Evolutionary conservation across 257 asterid genomes (phyloP), one percentile per base, ranked within the genome.

Genomic region (Verbena officinalis): DNA sequence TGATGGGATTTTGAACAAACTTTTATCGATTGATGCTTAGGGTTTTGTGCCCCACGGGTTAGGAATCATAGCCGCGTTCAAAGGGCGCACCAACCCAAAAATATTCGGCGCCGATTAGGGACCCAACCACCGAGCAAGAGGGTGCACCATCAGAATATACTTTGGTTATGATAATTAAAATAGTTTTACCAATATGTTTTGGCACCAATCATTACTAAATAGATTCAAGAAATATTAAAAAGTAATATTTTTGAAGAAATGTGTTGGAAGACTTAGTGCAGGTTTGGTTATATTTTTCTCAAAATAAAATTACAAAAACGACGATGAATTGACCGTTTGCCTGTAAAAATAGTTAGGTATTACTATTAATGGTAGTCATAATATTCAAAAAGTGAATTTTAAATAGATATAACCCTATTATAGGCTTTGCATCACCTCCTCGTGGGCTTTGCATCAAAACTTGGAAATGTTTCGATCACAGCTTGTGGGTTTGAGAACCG

Each of bases 121-220:
- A 42, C 81, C 79, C 65, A 78, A 70, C 88, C 68, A 71, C 78
- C 83, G 31, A 58, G 64, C 81, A 69, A 65, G 82, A 51, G 67
- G 82, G 64, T 82, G 64, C 65, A 71, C 86, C 82, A 30, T 77
- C 43, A 30, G 79, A 83, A 86, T 72, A 81, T 81, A 48, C 65
- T 70, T 60, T 73, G 17, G 71, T 80, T 78, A 27, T 67, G 57
- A 57, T 43, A 49, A 62, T 23, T 7, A n/a, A 15, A 33, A 9
- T 19, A 23, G 2, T 5, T 13, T 16, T 49, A 2, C 10, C 33
- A 12, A 24, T 73, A 57, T n/a, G n/a, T 50, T 58, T 39, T 2
- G 73, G 59, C 21, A 20, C 21, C 38, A 51, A 40, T 72, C 1
- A 44, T 67, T 50, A 36, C 21, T 44, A 13, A 15, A 20, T 22